phyloP scores from a whole-genome alignment of 768 basidiomycete genomes.

The Tricholoma bakamatsutake region DNA sequence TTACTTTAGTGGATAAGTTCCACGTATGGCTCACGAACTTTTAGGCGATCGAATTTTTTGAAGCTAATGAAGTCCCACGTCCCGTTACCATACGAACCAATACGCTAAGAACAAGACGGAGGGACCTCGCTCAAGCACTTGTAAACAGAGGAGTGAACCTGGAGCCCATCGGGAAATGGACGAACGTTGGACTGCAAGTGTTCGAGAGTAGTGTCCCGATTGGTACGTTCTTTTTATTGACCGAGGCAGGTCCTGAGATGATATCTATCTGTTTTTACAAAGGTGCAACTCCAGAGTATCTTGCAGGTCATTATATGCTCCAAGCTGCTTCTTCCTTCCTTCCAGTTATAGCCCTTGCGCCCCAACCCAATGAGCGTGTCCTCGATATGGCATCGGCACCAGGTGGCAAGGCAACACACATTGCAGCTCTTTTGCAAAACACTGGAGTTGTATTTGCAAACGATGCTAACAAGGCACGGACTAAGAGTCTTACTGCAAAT shows the following conservation, averaged over 20 bases:
- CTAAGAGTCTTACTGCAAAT: conserved; percentile 95
- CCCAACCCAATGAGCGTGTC: conserved; percentile 89
- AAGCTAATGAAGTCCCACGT: conserved; percentile 91
- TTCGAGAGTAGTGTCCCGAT: conserved; percentile 96
- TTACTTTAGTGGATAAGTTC: conserved; percentile 2
- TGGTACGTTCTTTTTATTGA: conserved; percentile 37
- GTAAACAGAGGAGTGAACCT: conserved; percentile 96
- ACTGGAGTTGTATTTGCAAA: conserved; percentile 98
- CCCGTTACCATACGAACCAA: conserved; percentile 98
- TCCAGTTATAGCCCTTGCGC: conserved; percentile 94
- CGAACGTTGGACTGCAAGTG: conserved; percentile 97
- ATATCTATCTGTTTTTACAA: background rate
- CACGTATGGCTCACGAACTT: conserved; percentile 6
- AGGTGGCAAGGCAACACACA: conserved; percentile 97
- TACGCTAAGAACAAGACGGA: conserved; percentile 86
- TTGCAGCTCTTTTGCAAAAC: conserved; percentile 94
- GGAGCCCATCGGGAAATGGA: conserved; percentile 99
- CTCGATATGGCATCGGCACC: conserved; percentile 99
- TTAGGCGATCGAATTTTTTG: conserved; percentile 97
- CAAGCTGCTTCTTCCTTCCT: conserved; percentile 98
- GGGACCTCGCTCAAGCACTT: conserved; percentile 90
- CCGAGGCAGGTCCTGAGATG: background rate
- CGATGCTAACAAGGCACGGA: conserved; percentile 89
- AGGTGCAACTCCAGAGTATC: conserved; percentile 97
- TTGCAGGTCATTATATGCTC: conserved; percentile 99